A percentile compares a stretch with the other conserved stretches of the same genome.
Conservation (phyloP, 345 rosid genomes). For the Syzygium jambos region DNA sequence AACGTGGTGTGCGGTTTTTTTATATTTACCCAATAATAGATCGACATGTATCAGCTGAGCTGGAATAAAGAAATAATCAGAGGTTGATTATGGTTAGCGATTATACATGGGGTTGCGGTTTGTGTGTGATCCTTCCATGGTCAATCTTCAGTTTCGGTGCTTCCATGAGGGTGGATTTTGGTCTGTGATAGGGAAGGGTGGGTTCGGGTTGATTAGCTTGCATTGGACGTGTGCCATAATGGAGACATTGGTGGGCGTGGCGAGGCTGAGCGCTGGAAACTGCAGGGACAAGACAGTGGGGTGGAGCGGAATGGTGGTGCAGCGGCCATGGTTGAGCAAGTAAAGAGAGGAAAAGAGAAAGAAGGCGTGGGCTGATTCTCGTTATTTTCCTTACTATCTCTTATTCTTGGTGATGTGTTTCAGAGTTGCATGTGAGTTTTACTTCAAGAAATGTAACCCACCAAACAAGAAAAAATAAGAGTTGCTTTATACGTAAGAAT, state of each 20-base stretch:
- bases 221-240: neutral
- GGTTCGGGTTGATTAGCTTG: neutral
- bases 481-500: neutral
- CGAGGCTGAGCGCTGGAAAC: neutral
- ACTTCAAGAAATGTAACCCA: neutral
- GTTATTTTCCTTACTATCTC: too few relatives aligned
- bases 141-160: neutral
- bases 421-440: neutral
- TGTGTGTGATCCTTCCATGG: neutral
- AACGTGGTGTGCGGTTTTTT: too few relatives aligned
- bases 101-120: neutral
- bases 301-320: neutral
- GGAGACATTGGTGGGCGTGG: neutral
- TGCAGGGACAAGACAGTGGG: neutral
- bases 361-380: neutral
- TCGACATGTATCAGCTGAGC: too few relatives aligned
- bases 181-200: too few relatives aligned
- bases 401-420: neutral
- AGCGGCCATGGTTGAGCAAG: neutral
- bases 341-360: neutral
- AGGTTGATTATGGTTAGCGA: too few relatives aligned
- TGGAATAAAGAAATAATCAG: too few relatives aligned
- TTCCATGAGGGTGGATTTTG: neutral
- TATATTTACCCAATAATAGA: too few relatives aligned
- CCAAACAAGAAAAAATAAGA: neutral